Evolutionary conservation across 1,284 basidiomycete genomes (phyloP).

Genomic region (Boletus sp.): DNA sequence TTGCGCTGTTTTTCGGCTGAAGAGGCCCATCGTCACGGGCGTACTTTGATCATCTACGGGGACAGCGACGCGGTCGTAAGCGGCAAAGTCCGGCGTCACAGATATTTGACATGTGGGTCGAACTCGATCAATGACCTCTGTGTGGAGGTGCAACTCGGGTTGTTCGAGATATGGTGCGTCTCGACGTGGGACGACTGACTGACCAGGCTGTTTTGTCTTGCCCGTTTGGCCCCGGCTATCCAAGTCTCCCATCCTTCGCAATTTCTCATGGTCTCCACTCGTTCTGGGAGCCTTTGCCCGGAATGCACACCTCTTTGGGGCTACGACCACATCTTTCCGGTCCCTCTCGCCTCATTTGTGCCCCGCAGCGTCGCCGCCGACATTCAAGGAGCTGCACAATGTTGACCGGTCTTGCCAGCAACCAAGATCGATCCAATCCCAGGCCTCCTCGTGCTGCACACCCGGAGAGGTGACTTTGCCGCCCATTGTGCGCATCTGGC

Average conservation of each 20-base stretch:
- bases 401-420: slow-evolving; percentile 32
- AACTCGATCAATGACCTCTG: slow-evolving; percentile 45
- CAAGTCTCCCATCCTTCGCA: slow-evolving; percentile 48
- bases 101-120: slow-evolving; percentile 45
- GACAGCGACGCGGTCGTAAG: slow-evolving; percentile 33
- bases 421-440: slow-evolving; percentile 30
- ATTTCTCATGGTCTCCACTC: slow-evolving; percentile 53
- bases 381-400: slow-evolving; percentile 27
- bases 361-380: slow-evolving; percentile 15
- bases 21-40: slow-evolving; percentile 55
- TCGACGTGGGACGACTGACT: neutral
- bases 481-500: slow-evolving; percentile 38
- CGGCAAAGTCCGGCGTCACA: slow-evolving; percentile 31
- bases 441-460: slow-evolving; percentile 41
- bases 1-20: slow-evolving; percentile 52
- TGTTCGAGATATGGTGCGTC: slow-evolving; percentile 51
- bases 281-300: slow-evolving; percentile 42
- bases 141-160: slow-evolving; percentile 42
- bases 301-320: slow-evolving; percentile 42
- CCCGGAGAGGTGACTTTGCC: slow-evolving; percentile 45
- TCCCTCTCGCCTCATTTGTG: slow-evolving; percentile 32
- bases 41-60: too few relatives aligned
- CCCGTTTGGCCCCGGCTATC: slow-evolving; percentile 48
- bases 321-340: slow-evolving; percentile 20
- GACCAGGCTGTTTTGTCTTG: slow-evolving; percentile 51